Evolutionary conservation across 2,329 filamentous ascomycete species (phyloP).

Genomic region (Colletotrichum sp.): DNA sequence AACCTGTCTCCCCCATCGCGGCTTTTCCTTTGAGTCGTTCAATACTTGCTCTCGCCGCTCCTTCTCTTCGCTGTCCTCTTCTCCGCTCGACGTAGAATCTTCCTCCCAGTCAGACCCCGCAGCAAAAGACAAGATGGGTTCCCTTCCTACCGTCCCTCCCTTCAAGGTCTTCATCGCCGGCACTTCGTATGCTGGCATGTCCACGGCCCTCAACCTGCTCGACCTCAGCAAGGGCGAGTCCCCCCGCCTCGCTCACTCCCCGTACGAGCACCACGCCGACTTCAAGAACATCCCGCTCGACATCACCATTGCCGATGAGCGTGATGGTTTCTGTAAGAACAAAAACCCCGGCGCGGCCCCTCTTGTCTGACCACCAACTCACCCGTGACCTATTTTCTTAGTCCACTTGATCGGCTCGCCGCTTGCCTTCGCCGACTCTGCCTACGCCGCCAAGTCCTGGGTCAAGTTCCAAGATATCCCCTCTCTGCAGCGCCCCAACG

Average conservation of each 20-base stretch:
- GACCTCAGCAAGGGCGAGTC: slow-evolving; percentile 65
- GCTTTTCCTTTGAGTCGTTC: neutral
- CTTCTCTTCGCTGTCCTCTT: neutral
- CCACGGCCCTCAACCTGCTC: slow-evolving; percentile 69
- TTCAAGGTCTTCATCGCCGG: slow-evolving; percentile 71
- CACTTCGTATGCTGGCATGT: slow-evolving; percentile 75
- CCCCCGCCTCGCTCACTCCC: slow-evolving; percentile 47
- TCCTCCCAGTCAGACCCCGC: neutral
- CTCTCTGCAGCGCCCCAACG: slow-evolving; percentile 65
- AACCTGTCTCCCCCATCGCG: neutral
- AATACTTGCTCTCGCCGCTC: neutral
- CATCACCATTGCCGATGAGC: slow-evolving; percentile 77
- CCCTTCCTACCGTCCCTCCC: slow-evolving; percentile 30
- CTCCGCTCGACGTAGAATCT: neutral
- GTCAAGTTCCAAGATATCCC: slow-evolving; percentile 71
- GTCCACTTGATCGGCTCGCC: slow-evolving; percentile 80
- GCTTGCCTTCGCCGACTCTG: slow-evolving; percentile 68
- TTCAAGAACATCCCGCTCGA: slow-evolving; percentile 62
- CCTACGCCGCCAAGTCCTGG: slow-evolving; percentile 74
- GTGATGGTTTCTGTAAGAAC: slow-evolving; percentile 80
- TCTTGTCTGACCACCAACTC: neutral
- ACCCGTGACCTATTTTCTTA: slow-evolving; percentile 34
- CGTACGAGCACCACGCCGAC: slow-evolving; percentile 43
- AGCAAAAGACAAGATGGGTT: slow-evolving; percentile 19
- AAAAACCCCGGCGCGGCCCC: neutral